Evolutionary conservation across 768 basidiomycete species (phyloP), one percentile per base, ranked within the genome.

Genomic region (Rhizopogon vinicolor): DNA sequence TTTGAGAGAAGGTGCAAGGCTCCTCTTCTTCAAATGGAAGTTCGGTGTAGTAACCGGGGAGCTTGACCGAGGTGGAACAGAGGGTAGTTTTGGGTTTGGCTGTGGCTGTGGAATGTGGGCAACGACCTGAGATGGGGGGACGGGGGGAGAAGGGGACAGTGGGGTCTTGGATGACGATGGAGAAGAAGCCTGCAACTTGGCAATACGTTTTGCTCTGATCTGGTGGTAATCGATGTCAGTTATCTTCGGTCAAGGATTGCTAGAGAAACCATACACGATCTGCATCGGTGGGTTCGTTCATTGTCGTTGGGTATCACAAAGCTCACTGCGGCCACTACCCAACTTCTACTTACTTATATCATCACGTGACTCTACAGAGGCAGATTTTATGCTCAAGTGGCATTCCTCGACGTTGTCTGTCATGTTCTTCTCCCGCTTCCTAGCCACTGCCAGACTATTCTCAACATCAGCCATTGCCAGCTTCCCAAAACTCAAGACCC

Each of bases 151-250:
- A 14, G 52, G 19, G 6, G 55, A 29, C 41, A 39, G 9, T 19
- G 53, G 33, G 16, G 33, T 33, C n/a, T 63, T 53, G 8, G 59
- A 28, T 16, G 64, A 49, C n/a, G 61, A 12, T 22, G 56, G 6
- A 12, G 61, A 52, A 10, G 80, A 65, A 0, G 78, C 63, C 64
- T 89, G 88, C 7, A 98, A 78, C 68, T 90, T 92, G 33, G 91
- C 93, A 51, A 98, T 79, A 54, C 95, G 85, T 72, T 96, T 96
- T 68, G 92, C 74, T 60, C 93, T 91, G 66, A 97, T 96, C 94
- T 96, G 63, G 13, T 42, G 51, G 35, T 33, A 57, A 28, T 29
- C 14, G 14, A 14, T 7, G 37, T 53, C 45, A 43, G 43, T 5
- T 2, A 22, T 14, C 7, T 35, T 35, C 14, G 18, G 16, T 19